phyloP scores from a whole-genome alignment of 2,329 filamentous ascomycete genomes.

The Fusarium sp. region DNA sequence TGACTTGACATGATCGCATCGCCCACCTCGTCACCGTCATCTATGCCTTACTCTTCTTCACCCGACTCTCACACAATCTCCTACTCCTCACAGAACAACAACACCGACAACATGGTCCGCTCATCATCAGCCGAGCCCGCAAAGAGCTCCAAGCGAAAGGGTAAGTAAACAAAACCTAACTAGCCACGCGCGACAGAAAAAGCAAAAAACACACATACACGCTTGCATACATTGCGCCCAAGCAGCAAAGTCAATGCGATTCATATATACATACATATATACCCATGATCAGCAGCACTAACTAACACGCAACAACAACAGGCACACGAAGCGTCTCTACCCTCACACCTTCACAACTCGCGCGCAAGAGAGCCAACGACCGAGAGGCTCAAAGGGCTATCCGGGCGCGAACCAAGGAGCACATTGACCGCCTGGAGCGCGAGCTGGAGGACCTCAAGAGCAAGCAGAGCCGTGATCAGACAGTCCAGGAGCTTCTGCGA shows the following conservation, averaged over 20 bases:
- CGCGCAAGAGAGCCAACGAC: slow-evolving; percentile 90
- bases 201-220: not conserved
- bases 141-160: slow-evolving; percentile 57
- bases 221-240: not conserved
- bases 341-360: slow-evolving; percentile 86
- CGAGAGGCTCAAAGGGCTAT: slow-evolving; percentile 90
- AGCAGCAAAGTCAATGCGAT: not conserved
- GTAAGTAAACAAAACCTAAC: slow-evolving; percentile 42
- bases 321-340: slow-evolving; percentile 82
- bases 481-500: slow-evolving; percentile 60
- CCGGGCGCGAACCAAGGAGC: slow-evolving; percentile 83
- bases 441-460: slow-evolving; percentile 75
- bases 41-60: slow-evolving; percentile 23
- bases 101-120: slow-evolving; percentile 47
- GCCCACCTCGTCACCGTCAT: slow-evolving; percentile 9
- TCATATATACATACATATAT: not conserved
- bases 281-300: slow-evolving; percentile 2
- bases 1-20: slow-evolving; percentile 30
- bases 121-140: slow-evolving; percentile 54
- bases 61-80: slow-evolving; percentile 11
- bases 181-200: not conserved
- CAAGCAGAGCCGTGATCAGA: slow-evolving; percentile 57
- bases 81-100: slow-evolving; percentile 1
- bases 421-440: slow-evolving; percentile 80
- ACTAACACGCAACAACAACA: slow-evolving; percentile 36